phyloP scores from a whole-genome alignment of 1,284 basidiomycete genomes.

The Trichosporon asahii region DNA sequence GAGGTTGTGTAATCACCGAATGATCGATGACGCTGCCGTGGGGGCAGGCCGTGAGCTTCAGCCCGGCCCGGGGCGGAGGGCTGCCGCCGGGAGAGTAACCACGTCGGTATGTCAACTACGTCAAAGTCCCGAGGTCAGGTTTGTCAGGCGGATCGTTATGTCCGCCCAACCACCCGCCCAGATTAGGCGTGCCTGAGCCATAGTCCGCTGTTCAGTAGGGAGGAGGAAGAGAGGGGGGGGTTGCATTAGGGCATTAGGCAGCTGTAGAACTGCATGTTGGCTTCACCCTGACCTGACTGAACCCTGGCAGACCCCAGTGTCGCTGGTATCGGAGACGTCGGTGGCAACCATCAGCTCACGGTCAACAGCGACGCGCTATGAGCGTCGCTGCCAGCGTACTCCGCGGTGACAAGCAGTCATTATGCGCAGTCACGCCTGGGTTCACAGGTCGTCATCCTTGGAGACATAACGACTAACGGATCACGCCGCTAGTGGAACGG shows the following conservation, averaged over 20 bases:
- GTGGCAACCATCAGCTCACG: no score
- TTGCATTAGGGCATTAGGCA: no score
- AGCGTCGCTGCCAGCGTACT: no score
- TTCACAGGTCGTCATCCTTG: no score
- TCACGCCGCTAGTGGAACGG: neutral
- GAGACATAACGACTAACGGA: neutral
- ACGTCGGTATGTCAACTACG: neutral
- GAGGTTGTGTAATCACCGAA: neutral
- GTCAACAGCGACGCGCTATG: no score
- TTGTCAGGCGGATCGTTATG: neutral
- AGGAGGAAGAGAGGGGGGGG: no score
- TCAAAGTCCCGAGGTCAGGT: neutral
- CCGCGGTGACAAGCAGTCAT: no score
- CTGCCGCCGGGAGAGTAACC: neutral
- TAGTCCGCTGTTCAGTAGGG: no score
- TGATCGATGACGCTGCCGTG: conserved; percentile 6
- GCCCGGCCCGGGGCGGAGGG: neutral
- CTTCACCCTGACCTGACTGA: no score
- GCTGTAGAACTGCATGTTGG: no score
- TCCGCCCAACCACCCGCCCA: neutral
- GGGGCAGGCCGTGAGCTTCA: neutral
- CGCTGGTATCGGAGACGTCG: no score
- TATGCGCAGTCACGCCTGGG: neutral
- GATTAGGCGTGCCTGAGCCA: conserved; percentile 2
- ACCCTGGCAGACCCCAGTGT: no score